Percentiles rank a stretch among this genome's conserved stretches.
Evolutionary conservation across 192 early-diverging fungal genomes (phyloP).

Genomic region (Coemansia sp.): DNA sequence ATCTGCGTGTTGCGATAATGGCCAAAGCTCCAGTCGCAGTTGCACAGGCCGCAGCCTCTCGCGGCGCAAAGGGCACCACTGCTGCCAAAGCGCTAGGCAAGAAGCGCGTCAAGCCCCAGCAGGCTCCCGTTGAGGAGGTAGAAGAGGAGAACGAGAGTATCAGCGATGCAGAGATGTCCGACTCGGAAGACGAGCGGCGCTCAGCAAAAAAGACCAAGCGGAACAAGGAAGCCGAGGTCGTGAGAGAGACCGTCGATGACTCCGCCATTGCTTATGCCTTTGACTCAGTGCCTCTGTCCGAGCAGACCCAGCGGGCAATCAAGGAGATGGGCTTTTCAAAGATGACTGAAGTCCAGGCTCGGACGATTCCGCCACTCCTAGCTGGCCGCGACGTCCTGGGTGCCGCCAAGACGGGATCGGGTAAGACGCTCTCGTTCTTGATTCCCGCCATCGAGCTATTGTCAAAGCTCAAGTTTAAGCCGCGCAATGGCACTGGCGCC

Average conservation of each 20-base stretch:
- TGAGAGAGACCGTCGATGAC: conserved; percentile 2
- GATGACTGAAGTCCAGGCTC: conserved; percentile 98
- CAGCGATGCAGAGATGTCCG: conserved; percentile 12
- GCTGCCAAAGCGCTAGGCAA: conserved; percentile 6
- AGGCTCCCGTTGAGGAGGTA: conserved; percentile 2
- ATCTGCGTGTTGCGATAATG: background rate
- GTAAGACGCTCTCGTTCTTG: conserved; percentile 96
- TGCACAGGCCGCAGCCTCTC: background rate
- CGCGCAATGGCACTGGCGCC: conserved; percentile 93
- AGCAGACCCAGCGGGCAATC: conserved; percentile 78
- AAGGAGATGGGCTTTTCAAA: conserved; percentile 86
- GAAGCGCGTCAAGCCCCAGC: conserved; percentile 7
- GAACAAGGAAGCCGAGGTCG: conserved; percentile 4
- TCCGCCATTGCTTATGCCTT: conserved; percentile 61
- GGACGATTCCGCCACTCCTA: conserved; percentile 91
- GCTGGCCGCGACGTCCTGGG: conserved; percentile 97
- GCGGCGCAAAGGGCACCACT: conserved; percentile 9
- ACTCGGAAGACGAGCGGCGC: background rate
- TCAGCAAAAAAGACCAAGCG: conserved; percentile 11
- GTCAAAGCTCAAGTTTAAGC: conserved; percentile 90
- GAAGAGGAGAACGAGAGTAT: conserved; percentile 4
- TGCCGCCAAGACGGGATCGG: conserved; percentile 97
- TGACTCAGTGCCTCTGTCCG: conserved; percentile 71
- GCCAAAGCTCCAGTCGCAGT: conserved; percentile 1
- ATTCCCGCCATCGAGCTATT: conserved; percentile 92